Evolutionary conservation across 2,329 filamentous ascomycete species (phyloP).

Genomic region (Pseudocercospora cruenta): DNA sequence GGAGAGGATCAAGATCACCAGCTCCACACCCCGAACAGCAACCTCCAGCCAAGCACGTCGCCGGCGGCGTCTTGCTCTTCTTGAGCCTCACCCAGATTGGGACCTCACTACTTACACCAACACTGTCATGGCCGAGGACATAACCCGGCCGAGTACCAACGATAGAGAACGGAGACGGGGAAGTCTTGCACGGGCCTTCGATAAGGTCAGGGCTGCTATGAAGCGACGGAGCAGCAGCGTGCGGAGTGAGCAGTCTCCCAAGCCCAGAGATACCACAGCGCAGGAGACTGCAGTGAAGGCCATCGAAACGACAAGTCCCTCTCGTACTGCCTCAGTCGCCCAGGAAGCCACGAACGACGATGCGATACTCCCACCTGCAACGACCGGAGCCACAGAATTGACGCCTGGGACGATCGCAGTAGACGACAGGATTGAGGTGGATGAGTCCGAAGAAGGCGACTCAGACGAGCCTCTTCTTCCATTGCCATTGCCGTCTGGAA

Average conservation of each 20-base stretch:
- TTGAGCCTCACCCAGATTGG: background rate
- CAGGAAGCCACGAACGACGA: background rate
- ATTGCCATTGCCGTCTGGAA: slow-evolving; percentile 19
- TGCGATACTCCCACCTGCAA: background rate
- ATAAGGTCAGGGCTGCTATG: slow-evolving; percentile 30
- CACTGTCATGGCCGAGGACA: slow-evolving; percentile 17
- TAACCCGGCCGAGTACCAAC: slow-evolving; percentile 4
- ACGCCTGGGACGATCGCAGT: slow-evolving; percentile 7
- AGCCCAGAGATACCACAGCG: background rate
- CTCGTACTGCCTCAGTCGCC: background rate
- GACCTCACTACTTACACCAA: background rate
- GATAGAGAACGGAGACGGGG: slow-evolving; percentile 21
- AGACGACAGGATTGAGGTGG: slow-evolving; percentile 23
- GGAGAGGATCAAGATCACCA: slow-evolving; percentile 1
- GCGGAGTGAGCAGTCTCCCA: background rate
- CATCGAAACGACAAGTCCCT: background rate
- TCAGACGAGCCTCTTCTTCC: slow-evolving; percentile 28
- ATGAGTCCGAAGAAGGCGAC: slow-evolving; percentile 27
- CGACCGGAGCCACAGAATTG: slow-evolving; percentile 5
- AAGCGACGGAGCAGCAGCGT: slow-evolving; percentile 24
- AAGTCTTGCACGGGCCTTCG: slow-evolving; percentile 33
- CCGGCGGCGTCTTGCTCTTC: background rate
- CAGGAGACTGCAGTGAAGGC: background rate
- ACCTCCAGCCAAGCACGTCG: background rate
- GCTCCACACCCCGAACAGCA: background rate